A percentile compares a stretch with the other conserved stretches of the same genome.
phyloP scores from a whole-genome alignment of 208 protist species.

The Wallacemonas sp. region DNA sequence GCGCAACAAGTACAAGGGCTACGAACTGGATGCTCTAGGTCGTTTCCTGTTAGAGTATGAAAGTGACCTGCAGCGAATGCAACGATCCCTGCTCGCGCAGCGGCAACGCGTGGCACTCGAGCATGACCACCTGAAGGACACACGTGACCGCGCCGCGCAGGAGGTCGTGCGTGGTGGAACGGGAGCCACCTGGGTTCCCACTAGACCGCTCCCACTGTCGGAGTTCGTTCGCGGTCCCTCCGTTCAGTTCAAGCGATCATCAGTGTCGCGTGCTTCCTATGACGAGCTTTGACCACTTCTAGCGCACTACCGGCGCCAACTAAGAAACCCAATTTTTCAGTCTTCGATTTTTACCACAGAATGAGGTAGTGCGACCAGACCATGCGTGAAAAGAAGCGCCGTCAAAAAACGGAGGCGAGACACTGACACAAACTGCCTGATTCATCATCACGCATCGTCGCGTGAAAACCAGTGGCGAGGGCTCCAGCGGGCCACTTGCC shows the following conservation, averaged over 20 bases:
- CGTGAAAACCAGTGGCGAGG: too few relatives aligned
- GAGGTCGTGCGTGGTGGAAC: constrained; percentile 26
- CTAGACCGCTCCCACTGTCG: constrained; percentile 33
- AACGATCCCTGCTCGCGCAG: constrained; percentile 11
- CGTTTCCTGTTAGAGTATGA: constrained; percentile 39
- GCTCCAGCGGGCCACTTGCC: too few relatives aligned
- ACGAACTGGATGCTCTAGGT: constrained; percentile 29
- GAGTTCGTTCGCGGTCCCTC: constrained; percentile 30
- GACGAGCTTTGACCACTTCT: background rate
- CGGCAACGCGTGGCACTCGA: constrained; percentile 20
- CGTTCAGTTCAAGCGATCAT: constrained; percentile 20
- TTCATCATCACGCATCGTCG: too few relatives aligned
- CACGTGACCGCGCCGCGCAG: constrained; percentile 29
- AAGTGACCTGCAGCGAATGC: constrained; percentile 25
- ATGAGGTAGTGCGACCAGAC: too few relatives aligned
- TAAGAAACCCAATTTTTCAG: background rate
- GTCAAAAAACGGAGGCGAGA: too few relatives aligned
- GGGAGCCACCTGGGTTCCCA: constrained; percentile 35
- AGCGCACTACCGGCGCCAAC: background rate
- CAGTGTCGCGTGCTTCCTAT: background rate
- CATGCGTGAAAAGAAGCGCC: too few relatives aligned
- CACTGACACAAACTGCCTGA: too few relatives aligned
- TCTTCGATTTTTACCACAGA: too few relatives aligned
- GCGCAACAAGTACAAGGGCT: constrained; percentile 31
- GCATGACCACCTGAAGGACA: constrained; percentile 35